Evolutionary conservation across 139 green algal genomes (phyloP).

Genomic region (Chara braunii): DNA sequence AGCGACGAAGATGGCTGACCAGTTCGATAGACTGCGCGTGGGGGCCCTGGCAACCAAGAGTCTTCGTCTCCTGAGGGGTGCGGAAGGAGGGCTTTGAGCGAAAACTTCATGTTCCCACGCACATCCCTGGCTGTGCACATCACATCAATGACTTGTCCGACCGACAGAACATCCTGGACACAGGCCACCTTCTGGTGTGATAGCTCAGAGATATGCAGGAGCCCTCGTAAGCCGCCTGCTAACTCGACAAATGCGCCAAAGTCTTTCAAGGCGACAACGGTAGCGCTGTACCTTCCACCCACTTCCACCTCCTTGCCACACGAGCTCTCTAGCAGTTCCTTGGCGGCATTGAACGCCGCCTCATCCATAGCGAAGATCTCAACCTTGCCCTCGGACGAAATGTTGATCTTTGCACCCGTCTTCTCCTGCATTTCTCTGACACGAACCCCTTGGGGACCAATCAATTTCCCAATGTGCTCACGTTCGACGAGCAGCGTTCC

Average conservation of each 20-base stretch:
- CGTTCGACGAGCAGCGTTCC: slow-evolving; percentile 35
- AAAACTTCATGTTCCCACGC: slow-evolving; percentile 35
- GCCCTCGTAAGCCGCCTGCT: not conserved
- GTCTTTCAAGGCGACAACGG: slow-evolving; percentile 16
- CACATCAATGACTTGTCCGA: slow-evolving; percentile 16
- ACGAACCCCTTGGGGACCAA: slow-evolving; percentile 43
- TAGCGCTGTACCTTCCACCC: slow-evolving; percentile 10
- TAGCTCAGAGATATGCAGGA: slow-evolving; percentile 40
- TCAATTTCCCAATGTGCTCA: slow-evolving; percentile 44
- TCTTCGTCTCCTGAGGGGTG: not conserved
- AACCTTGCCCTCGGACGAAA: slow-evolving; percentile 25
- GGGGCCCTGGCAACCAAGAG: not conserved
- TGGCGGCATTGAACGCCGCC: slow-evolving; percentile 7
- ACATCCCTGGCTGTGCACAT: slow-evolving; percentile 5
- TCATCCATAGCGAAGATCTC: slow-evolving; percentile 20
- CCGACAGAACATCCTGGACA: slow-evolving; percentile 26
- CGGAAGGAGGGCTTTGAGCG: slow-evolving; percentile 28
- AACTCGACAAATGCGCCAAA: slow-evolving; percentile 41
- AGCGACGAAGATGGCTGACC: not conserved
- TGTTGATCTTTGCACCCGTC: slow-evolving; percentile 17
- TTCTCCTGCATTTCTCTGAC: slow-evolving; percentile 47
- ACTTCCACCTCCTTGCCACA: slow-evolving; percentile 22
- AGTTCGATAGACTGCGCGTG: not conserved
- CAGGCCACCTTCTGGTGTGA: slow-evolving; percentile 15
- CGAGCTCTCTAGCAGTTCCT: slow-evolving; percentile 19